Evolutionary conservation across 2,329 filamentous ascomycete genomes (phyloP), one percentile per base, ranked within the genome.

Genomic region (Aspergillus puulaauensis): DNA sequence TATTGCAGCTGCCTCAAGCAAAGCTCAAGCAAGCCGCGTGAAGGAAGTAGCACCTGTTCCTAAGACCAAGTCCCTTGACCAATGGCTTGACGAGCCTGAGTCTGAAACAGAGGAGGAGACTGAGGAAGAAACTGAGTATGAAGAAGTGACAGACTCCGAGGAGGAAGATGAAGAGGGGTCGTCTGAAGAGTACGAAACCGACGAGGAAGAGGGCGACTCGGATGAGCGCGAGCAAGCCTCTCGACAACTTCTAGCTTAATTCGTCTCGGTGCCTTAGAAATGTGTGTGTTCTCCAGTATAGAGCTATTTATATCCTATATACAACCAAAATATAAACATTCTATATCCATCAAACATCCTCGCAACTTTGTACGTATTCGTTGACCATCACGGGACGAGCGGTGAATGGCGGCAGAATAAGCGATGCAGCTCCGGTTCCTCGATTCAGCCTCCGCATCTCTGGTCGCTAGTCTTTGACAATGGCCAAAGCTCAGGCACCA

Each of bases 61-160:
- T 5, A 86, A 86, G 52, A 85, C 86, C 41, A 96, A 96, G 82
- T 91, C 88, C 19, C 77, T 99, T 61, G 92, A 98, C 77, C 91
- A 96, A 72, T 98, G 95, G 93, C 80, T 98, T 56, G 91, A 88
- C 2, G 83, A 83, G 11, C 80, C 81, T 9, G 81, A 83, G 23
- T 81, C 80, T 2, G 82, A 81, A 6, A 79, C 81, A 6, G 83
- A 82, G 2, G 79, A 81, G 6, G 80, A 78, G 7, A 79, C 79
- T 14, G 78, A 80, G 2, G 79, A 81, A 6, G 80, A 78, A 7
- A 79, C 79, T 14, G 78, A 80, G 9, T 75, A 76, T 3, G 80
- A 81, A 1, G 80, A 80, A 2, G 81, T 82, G 0, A 80, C 80
- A 0, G 80, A 80, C 0, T 80, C 80, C 0, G 82, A 82, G 0